phyloP scores from a whole-genome alignment of 2,329 filamentous ascomycete genomes.

The Microsporum ferrugineum region DNA sequence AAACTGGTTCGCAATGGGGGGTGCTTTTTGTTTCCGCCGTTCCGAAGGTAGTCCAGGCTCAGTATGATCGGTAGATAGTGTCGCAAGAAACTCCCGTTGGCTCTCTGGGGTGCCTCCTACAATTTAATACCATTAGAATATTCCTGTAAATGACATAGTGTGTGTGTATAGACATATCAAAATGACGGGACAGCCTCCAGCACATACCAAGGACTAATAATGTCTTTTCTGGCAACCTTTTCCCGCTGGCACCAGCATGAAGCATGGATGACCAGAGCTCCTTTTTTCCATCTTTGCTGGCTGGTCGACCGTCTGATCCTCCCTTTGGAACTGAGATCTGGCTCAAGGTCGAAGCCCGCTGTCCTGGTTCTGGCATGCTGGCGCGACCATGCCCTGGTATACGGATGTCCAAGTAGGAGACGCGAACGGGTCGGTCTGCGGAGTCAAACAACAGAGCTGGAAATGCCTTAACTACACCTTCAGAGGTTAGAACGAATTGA shows the following conservation, averaged over 20 bases:
- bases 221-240: slow-evolving; percentile 84
- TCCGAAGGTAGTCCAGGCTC: slow-evolving; percentile 37
- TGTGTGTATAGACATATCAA: neutral
- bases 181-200: neutral
- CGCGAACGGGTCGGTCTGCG: neutral
- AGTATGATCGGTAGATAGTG: slow-evolving; percentile 35
- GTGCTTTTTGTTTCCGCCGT: slow-evolving; percentile 43
- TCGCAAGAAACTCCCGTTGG: slow-evolving; percentile 71
- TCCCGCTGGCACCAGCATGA: slow-evolving; percentile 78
- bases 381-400: slow-evolving; percentile 2
- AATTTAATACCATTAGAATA: slow-evolving; percentile 15
- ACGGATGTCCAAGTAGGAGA: neutral
- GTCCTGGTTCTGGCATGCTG: slow-evolving; percentile 26
- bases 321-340: slow-evolving; percentile 26
- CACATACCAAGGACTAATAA: slow-evolving; percentile 66
- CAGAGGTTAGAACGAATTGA: neutral
- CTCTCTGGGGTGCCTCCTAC: slow-evolving; percentile 69
- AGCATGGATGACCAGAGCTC: slow-evolving; percentile 94
- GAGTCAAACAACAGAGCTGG: neutral
- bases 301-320: slow-evolving; percentile 28
- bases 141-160: neutral
- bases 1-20: slow-evolving; percentile 82
- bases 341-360: slow-evolving; percentile 29
- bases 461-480: too few species aligned
- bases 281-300: slow-evolving; percentile 58